Conservation (phyloP, 2,329 filamentous ascomycete species). For the Thielaviopsis musarum region DNA sequence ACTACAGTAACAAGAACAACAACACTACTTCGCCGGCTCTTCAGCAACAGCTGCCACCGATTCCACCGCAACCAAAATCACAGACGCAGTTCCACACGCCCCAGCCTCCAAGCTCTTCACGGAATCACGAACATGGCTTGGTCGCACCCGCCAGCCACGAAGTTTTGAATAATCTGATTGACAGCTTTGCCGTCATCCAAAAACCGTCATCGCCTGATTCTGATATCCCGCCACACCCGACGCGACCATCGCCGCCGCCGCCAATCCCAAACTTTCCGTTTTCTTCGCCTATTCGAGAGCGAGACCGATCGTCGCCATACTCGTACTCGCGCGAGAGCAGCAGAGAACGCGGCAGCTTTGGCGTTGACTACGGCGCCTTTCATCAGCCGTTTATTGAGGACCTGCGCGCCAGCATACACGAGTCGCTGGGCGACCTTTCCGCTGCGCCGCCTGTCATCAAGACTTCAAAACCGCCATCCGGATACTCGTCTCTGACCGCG, state of each 20-base stretch:
- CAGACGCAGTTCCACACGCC: background rate
- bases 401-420: conserved; percentile 19
- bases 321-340: background rate
- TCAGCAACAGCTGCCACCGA: background rate
- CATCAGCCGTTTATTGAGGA: conserved; percentile 34
- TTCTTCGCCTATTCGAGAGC: conserved; percentile 1
- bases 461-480: conserved; percentile 67
- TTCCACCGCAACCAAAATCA: background rate
- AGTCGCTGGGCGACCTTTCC: conserved; percentile 41
- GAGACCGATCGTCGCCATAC: background rate
- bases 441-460: conserved; percentile 56
- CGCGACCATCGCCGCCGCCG: conserved; percentile 6
- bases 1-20: background rate
- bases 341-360: conserved; percentile 34
- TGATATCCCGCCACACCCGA: background rate
- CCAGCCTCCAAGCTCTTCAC: background rate
- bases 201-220: conserved; percentile 1
- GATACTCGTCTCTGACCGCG: conserved; percentile 54
- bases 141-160: conserved; percentile 8
- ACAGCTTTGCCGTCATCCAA: conserved; percentile 11
- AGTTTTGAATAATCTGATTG: conserved; percentile 10
- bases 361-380: conserved; percentile 57
- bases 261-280: background rate
- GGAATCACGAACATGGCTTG: background rate
- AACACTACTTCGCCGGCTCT: background rate